phyloP scores from a whole-genome alignment of 176 grass and related monocot species.

The Triticum turgidum region DNA sequence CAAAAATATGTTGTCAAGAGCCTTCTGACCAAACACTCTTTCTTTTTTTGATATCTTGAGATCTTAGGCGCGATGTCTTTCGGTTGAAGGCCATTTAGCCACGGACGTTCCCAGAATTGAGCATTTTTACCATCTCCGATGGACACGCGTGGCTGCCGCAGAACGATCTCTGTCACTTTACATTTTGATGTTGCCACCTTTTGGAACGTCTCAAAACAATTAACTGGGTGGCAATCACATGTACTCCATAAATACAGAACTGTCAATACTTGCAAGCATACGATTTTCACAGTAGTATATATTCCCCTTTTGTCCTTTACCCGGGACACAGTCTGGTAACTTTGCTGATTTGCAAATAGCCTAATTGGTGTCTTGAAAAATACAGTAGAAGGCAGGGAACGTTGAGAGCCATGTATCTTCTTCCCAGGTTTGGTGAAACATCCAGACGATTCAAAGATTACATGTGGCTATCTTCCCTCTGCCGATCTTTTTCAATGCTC shows the following conservation, averaged over 20 bases:
- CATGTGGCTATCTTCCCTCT: conserved; percentile 34
- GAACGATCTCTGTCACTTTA: background rate
- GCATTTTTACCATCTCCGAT: too few relatives aligned
- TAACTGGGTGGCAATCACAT: background rate
- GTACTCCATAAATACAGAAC: background rate
- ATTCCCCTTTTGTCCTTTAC: background rate
- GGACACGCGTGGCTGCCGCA: too few relatives aligned
- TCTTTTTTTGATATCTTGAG: too few relatives aligned
- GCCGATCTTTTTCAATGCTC: conserved; percentile 35
- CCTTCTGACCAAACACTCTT: too few relatives aligned
- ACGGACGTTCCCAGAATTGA: too few relatives aligned
- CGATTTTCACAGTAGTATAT: background rate
- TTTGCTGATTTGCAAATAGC: background rate
- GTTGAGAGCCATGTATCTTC: background rate
- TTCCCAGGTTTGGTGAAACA: conserved; percentile 19
- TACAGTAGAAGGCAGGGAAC: background rate
- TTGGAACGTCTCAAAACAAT: background rate
- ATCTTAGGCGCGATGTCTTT: too few relatives aligned
- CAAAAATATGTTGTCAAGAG: too few relatives aligned
- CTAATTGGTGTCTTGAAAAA: conserved; percentile 5
- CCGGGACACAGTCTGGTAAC: too few relatives aligned
- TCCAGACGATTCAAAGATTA: conserved; percentile 32
- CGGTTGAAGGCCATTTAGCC: too few relatives aligned
- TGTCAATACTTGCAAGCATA: background rate
- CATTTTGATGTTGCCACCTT: background rate